Evolutionary conservation across 352 stramenopile species (phyloP).

Genomic region (Pythium brassicae): DNA sequence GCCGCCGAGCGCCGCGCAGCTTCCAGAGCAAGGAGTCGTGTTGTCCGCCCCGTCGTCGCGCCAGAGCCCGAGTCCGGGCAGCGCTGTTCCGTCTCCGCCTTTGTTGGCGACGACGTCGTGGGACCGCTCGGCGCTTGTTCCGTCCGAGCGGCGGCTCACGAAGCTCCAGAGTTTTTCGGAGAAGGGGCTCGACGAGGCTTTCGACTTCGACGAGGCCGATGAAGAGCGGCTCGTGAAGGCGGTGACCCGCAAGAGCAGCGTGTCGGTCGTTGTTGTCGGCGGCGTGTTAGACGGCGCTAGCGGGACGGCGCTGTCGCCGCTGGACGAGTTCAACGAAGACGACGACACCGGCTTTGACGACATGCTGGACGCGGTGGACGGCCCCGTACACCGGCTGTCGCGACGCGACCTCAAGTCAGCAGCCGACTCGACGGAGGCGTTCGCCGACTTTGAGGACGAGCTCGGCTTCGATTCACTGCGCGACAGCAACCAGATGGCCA

Average conservation of each 20-base stretch:
- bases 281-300: background rate
- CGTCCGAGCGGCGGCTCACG: constrained; percentile 51
- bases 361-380: constrained; percentile 5
- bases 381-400: constrained; percentile 6
- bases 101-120: constrained; percentile 25
- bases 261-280: constrained; percentile 12
- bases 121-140: constrained; percentile 56
- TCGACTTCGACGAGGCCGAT: constrained; percentile 71
- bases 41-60: too few relatives aligned
- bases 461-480: constrained; percentile 73
- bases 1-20: background rate
- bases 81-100: background rate
- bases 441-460: constrained; percentile 77
- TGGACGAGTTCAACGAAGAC: constrained; percentile 15
- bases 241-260: constrained; percentile 27
- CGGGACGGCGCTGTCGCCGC: background rate
- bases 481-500: constrained; percentile 78
- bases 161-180: constrained; percentile 78
- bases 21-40: too few relatives aligned
- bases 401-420: constrained; percentile 9
- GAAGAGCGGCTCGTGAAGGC: constrained; percentile 53
- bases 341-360: constrained; percentile 15
- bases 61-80: background rate
- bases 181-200: constrained; percentile 45
- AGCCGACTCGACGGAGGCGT: constrained; percentile 22